Evolutionary conservation across 2,329 filamentous ascomycete species (phyloP), one percentile per base, ranked within the genome.

Genomic region (Neurospora sp.): DNA sequence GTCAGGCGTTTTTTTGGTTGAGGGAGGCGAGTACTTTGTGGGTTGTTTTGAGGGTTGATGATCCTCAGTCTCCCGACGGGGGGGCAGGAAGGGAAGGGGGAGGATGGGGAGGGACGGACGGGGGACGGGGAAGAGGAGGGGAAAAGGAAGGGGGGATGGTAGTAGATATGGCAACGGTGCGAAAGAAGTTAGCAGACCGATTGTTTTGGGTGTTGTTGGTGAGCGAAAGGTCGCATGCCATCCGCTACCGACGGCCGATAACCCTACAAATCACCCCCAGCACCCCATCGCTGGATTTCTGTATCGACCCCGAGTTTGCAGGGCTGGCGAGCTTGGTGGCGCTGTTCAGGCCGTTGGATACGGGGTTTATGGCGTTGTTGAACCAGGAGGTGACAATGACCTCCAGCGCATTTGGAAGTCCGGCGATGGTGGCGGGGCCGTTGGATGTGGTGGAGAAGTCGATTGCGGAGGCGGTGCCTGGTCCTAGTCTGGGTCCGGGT

Each of bases 191-290:
- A n/a, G 76, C 78, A 0, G 75, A 78, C 58, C 74, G 80, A 4
- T 76, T 84, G 2, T 83, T 82, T 73, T 83, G 82, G 82, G 81
- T 84, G 82, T 0, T 74, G 33, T 1, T 83, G 4, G 76, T 83
- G 11, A 83, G 82, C 4, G 82, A 83, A 71, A 73, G 82, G 17
- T 82, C 81, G 0, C 82, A 84, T 70, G 81, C 80, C 4, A 82
- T 83, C 42, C 79, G 82, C 15, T 83, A 83, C 72, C 78, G 80
- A 1, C 78, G 82, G 1, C 81, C 82, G 5, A 79, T 81, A 43
- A 83, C 82, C 0, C 74, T 84, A 7, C 81, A 82, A 68, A 79
- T 83, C 68, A 83, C 80, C 0, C 72, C 76, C 9, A 76, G 79
- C 11, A 78, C 78, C 2, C 80, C 81, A 1, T 74, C 73, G 4